Evolutionary conservation across 768 basidiomycete species (phyloP).

Genomic region (Lentinus brumalis): DNA sequence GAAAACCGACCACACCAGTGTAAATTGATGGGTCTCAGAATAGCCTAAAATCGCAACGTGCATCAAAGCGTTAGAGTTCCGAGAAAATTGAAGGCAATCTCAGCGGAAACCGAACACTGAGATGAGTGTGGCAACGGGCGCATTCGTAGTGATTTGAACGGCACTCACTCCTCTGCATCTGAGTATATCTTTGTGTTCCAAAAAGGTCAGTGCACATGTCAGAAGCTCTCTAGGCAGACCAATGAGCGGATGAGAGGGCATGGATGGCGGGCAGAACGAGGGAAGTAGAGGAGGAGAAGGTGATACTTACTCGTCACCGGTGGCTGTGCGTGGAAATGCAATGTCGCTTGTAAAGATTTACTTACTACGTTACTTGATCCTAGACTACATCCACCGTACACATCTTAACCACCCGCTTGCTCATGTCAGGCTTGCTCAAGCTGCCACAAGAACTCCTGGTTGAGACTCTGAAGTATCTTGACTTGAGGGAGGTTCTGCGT

Average conservation of each 20-base stretch:
- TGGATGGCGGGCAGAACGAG: not conserved
- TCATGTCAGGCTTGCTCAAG: not conserved
- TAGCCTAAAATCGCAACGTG: too few species aligned
- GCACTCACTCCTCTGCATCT: conserved; percentile 13
- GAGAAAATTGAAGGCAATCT: too few species aligned
- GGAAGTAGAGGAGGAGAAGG: not conserved
- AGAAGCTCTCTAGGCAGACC: conserved; percentile 24
- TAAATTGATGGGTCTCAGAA: too few species aligned
- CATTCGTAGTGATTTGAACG: not conserved
- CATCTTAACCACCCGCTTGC: not conserved
- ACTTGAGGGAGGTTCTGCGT: conserved; percentile 14
- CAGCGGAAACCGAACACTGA: too few species aligned
- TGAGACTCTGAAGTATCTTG: conserved; percentile 20
- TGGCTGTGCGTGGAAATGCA: not conserved
- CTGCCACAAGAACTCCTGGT: conserved; percentile 24
- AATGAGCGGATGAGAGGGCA: conserved; percentile 1
- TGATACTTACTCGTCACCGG: not conserved
- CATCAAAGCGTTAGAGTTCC: too few species aligned
- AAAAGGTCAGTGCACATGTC: conserved; percentile 16
- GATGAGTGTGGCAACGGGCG: too few species aligned
- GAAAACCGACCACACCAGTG: too few species aligned
- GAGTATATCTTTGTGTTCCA: conserved; percentile 16
- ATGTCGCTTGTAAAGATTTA: too few species aligned
- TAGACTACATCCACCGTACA: too few species aligned
- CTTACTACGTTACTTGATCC: too few species aligned